phyloP scores from a whole-genome alignment of 225 moss, liverwort and hornwort species.

The Antitrichia curtipendula region DNA sequence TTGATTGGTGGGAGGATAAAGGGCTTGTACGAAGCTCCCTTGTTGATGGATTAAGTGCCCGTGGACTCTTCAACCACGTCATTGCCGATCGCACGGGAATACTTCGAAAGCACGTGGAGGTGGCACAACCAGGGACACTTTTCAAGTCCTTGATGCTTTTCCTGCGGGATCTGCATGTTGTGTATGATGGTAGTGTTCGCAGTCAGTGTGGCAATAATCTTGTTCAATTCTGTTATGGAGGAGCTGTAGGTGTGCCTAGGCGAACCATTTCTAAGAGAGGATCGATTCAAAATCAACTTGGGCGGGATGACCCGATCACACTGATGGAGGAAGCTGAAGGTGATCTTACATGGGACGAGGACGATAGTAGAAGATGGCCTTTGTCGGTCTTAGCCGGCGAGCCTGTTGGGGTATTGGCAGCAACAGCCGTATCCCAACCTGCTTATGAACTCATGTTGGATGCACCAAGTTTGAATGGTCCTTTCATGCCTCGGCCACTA shows the following conservation, averaged over 20 bases:
- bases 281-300: conserved; percentile 12
- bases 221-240: conserved; percentile 62
- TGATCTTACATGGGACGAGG: conserved; percentile 10
- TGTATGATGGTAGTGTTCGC: conserved; percentile 79
- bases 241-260: conserved; percentile 27
- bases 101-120: conserved; percentile 51
- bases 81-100: conserved; percentile 38
- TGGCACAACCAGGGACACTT: conserved; percentile 66
- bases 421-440: conserved; percentile 75
- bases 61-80: conserved; percentile 61
- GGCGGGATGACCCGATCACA: neutral
- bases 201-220: conserved; percentile 49
- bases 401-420: conserved; percentile 81
- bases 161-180: conserved; percentile 54
- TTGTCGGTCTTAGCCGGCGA: conserved; percentile 65
- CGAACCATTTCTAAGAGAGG: neutral
- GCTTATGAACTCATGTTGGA: conserved; percentile 75
- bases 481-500: conserved; percentile 48
- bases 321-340: neutral
- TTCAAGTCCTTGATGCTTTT: conserved; percentile 77
- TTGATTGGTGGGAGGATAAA: conserved; percentile 19
- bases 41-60: conserved; percentile 66
- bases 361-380: conserved; percentile 16
- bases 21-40: conserved; percentile 43
- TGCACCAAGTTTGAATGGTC: conserved; percentile 52